Evolutionary conservation across 257 asterid genomes (phyloP).

Genomic region (Perilla frutescens): DNA sequence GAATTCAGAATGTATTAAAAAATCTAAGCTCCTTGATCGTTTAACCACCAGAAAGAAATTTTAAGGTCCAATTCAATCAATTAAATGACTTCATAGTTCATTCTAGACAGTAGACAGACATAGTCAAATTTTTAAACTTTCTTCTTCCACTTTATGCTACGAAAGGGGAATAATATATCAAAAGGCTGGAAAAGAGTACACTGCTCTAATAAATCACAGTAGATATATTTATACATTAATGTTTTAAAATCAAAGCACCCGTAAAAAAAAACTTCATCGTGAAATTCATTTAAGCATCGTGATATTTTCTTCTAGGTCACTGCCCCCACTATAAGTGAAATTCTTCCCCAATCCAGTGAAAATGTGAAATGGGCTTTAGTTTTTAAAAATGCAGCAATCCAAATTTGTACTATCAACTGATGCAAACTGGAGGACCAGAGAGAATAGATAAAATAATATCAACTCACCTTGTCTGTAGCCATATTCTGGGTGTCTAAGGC

Average conservation of each 20-base stretch:
- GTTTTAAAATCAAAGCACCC: background rate
- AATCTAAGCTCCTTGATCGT: background rate
- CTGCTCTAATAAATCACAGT: background rate
- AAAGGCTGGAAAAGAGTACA: background rate
- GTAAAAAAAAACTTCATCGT: background rate
- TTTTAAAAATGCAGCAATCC: constrained; percentile 15
- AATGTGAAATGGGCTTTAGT: background rate
- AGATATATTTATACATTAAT: background rate
- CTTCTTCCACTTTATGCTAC: background rate
- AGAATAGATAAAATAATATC: background rate
- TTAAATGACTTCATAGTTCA: background rate
- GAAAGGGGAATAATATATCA: background rate
- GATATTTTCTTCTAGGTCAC: background rate
- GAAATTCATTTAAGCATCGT: background rate
- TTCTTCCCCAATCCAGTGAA: constrained; percentile 8
- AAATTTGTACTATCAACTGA: background rate
- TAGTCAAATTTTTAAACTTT: background rate
- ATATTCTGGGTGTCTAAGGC: constrained; percentile 81
- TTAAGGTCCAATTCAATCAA: background rate
- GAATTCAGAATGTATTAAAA: background rate
- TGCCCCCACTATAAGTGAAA: background rate
- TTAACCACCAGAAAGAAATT: background rate
- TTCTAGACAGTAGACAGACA: background rate
- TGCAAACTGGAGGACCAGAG: background rate
- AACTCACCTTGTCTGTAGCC: constrained; percentile 90